Evolutionary conservation across 176 grass and related monocot genomes (phyloP).

Genomic region (Bolboschoenus planiculmis): DNA sequence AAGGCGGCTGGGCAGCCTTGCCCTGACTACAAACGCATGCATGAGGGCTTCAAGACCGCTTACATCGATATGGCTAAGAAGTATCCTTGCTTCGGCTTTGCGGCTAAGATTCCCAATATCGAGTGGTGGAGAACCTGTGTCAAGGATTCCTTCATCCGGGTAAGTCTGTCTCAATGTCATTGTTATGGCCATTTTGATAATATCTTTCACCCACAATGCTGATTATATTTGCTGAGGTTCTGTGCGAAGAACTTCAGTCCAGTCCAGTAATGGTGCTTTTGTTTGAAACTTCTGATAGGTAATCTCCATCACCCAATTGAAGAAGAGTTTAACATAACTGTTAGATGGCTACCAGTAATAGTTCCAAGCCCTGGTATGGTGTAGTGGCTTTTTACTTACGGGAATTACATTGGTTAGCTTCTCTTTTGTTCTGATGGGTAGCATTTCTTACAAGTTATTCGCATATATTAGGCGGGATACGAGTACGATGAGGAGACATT

Average conservation of each 20-base stretch:
- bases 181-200: no score
- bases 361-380: neutral
- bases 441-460: neutral
- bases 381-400: neutral
- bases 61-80: conserved; percentile 75
- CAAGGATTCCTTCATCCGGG: conserved; percentile 80
- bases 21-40: conserved; percentile 92
- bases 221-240: neutral
- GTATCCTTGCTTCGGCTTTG: conserved; percentile 83
- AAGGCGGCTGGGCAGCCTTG: conserved; percentile 77
- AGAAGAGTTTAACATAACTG: neutral
- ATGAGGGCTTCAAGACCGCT: conserved; percentile 86
- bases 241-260: neutral
- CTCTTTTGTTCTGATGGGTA: neutral
- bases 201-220: neutral
- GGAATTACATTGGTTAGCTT: neutral
- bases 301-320: neutral
- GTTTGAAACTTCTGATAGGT: neutral
- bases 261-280: conserved; percentile 1
- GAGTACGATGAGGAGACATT: conserved; percentile 93
- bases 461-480: conserved; percentile 68
- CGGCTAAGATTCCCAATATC: conserved; percentile 69
- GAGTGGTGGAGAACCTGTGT: conserved; percentile 92
- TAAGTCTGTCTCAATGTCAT: conserved; percentile 22
- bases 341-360: neutral